phyloP scores from a whole-genome alignment of 306 rosid genomes.

The Citrullus colocynthis region DNA sequence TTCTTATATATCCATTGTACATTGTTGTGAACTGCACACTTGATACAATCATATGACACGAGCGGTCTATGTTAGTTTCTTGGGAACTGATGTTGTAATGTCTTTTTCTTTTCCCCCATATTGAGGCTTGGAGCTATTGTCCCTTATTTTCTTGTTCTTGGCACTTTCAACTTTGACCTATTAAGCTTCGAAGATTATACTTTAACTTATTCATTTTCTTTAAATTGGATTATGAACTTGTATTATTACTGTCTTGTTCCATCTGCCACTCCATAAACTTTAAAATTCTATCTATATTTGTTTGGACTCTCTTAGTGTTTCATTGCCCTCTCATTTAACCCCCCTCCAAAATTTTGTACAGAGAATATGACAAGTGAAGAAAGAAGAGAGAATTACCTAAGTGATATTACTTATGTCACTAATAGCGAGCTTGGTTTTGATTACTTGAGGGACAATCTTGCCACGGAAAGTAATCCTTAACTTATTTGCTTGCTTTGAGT shows the following conservation, averaged over 20 bases:
- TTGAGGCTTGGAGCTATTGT: no score
- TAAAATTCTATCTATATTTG: background rate
- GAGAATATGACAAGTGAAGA: slow-evolving; percentile 96
- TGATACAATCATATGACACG: background rate
- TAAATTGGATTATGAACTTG: background rate
- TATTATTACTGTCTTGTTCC: background rate
- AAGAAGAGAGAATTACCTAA: slow-evolving; percentile 78
- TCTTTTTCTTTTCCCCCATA: no score
- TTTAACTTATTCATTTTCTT: no score
- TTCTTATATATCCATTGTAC: background rate
- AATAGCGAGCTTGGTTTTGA: slow-evolving; percentile 98
- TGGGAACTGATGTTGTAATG: no score
- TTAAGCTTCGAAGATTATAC: no score
- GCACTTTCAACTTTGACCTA: no score
- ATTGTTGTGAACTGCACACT: background rate
- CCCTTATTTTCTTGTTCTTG: no score
- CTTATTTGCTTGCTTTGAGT: slow-evolving; percentile 26
- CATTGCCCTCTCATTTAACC: background rate
- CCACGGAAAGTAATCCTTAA: slow-evolving; percentile 97
- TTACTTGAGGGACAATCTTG: slow-evolving; percentile 95
- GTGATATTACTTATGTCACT: slow-evolving; percentile 93
- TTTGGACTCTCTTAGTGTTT: background rate
- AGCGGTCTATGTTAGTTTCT: background rate
- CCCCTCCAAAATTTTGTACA: slow-evolving; percentile 19
- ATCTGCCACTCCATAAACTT: background rate